Base-by-base conservation (phyloP, 2,329 filamentous ascomycete species). In the Xylaria sp. region DNA sequence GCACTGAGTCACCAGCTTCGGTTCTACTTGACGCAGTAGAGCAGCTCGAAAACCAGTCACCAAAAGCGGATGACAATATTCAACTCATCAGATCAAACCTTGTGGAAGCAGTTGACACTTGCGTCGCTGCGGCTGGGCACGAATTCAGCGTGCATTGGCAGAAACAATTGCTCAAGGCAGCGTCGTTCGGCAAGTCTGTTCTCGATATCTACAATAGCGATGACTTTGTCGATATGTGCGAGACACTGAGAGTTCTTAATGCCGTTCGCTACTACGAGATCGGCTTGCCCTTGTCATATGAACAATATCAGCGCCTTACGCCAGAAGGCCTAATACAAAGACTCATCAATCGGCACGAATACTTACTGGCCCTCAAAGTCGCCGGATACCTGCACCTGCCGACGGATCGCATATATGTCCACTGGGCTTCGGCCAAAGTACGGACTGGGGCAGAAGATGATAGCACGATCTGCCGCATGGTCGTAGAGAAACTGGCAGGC, bases 201-300 rank as follows among this genome's bases (percentile, higher is more conserved):
- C 84, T 99, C 3, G 95, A 98, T 71, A 88, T 98, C 12, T 99
- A 98, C 78, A 97, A 95, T 77, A 97, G 94, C 73, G 95, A 99
- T 73, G 94, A 99, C 68, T 99, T 98, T 77, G 95, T 99, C 57
- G 94, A 98, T 66, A 98, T 97, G 89, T 97, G 93, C 70, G 94
- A 99, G 76, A 95, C 90, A 0, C 80, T 99, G 15, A 89, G 95
- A 15, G 94, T 99, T 0, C 83, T 99, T 50, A 98, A 97, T 71
- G 94, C 94, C 6, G 91, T 94, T 12, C 89, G 95, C 54, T 96
- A 91, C 76, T 98, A 95, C 74, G 91, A 96, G 71, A 86, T 98
- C 56, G 95, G 95, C 2, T 81, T 99, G 21, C 93, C 94, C 0
- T 77, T 99, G 4, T 96, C 94, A 3, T 96, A 95, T 73, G 94